Base-by-base conservation (phyloP, 2,329 filamentous ascomycete species). In the Epichloe hybrida region DNA sequence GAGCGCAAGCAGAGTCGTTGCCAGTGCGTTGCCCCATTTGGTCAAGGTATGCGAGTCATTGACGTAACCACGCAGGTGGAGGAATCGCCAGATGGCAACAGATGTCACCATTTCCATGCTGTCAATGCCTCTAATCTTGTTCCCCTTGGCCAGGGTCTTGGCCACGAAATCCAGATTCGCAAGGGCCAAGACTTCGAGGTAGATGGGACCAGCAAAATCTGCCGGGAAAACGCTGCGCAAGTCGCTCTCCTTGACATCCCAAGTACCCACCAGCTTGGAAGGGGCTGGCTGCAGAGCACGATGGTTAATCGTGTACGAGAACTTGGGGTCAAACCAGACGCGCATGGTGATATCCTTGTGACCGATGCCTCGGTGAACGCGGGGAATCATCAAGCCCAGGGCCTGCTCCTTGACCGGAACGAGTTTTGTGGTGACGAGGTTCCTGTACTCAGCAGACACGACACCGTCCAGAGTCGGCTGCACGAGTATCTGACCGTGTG, bases 21-120 rank as follows among this genome's bases (percentile, higher is more conserved):
- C 81, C 39, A 97, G 73, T 20, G 87, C 87, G 59, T 83, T 81
- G 15, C 91, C 93, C 88, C 89, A 95, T 8, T 73, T 69, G 8
- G 90, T 95, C 54, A 96, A 75, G 53, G 83, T 79, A 66, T 97
- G 91, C 46, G 79, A 73, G 48, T 82, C 75, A 58, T 93, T 80
- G 45, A 95, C 75, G 61, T 96, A 98, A 23, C 84, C 89, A 53
- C 90, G 81, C 46, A 97, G 75, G 62, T 95, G 88, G 21, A 98
- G 75, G 67, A 96, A 93, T 50, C 89, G 81, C 85, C 88, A 96
- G 52, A 91, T 76, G 6, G 84, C 80, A 59, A 95, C 87, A 17
- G 79, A 79, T 7, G 75, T 68, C 50, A 88, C 70, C 50, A 91
- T 77, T 60, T 93, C 86, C 15, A 68, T 64, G 21, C 73, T 74